Evolutionary conservation across 768 basidiomycete genomes (phyloP), one percentile per base, ranked within the genome.

Genomic region (Pulveroboletus sp.): DNA sequence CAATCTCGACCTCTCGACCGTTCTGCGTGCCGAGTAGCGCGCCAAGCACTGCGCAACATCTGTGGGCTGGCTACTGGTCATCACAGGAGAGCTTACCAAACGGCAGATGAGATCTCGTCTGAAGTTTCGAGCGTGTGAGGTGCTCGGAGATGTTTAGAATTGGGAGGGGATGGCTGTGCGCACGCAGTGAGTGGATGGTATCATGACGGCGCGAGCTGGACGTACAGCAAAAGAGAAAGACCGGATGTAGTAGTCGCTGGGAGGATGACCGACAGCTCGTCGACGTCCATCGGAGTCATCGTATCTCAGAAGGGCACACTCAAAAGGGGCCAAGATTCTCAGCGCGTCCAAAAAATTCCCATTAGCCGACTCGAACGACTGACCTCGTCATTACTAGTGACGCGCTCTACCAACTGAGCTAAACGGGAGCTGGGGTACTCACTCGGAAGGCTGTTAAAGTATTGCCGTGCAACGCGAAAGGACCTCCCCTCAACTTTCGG

Each of bases 81-180:
- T n/a, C 22, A 4, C 42, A 45, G 24, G 43, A 46, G 29, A 34
- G 58, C 77, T 30, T 57, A 88, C 89, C 82, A 51, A 90, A 88
- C 4, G 87, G 88, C 42, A 73, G 66, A 43, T 69, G 64, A 16
- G 74, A 72, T 49, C 77, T 77, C 35, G 76, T 80, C 67, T 93
- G 86, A 12, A 97, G 77, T 59, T 85, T 85, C 50, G 84, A 73
- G 54, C 96, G 81, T 36, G 90, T 95, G 61, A 89, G 77, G 71
- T 98, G 95, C 62, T 98, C 96, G 1, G 94, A 96, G 61, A 98
- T 87, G 68, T 93, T 96, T 54, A 99, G 78, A 63, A 99, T 93
- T 10, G 96, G 93, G 13, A 98, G 78, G 31, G 96, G 95, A 68
- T 98, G 96, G 47, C 94, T 98, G 62, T 29, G 66, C 57, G 57